Percentiles rank a stretch among this genome's conserved stretches.
phyloP scores from a whole-genome alignment of 352 stramenopile genomes.

The Pythium angustatum region DNA sequence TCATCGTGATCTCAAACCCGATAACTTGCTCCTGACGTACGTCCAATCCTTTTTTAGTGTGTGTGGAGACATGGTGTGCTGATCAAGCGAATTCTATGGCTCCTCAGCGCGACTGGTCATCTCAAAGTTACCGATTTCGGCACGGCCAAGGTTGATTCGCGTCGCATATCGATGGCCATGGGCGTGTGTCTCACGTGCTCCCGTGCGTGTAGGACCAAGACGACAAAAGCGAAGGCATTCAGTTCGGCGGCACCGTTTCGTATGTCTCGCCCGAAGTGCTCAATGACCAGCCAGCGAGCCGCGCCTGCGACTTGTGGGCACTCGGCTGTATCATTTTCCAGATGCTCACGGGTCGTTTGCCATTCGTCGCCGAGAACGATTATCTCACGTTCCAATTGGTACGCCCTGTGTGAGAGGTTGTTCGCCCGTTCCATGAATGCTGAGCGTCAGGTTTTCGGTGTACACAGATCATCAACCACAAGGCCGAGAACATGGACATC shows the following conservation, averaged over 20 bases:
- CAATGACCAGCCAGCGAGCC: conserved; percentile 75
- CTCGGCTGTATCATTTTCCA: conserved; percentile 90
- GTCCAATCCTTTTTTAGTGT: background rate
- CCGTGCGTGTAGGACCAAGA: conserved; percentile 59
- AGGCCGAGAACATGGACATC: conserved; percentile 75
- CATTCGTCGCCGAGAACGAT: conserved; percentile 90
- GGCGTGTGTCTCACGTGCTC: background rate
- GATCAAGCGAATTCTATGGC: background rate
- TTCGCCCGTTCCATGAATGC: background rate
- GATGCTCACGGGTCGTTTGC: conserved; percentile 82
- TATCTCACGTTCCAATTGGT: conserved; percentile 92
- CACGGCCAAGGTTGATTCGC: conserved; percentile 65
- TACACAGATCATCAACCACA: conserved; percentile 77
- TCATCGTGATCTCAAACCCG: conserved; percentile 95
- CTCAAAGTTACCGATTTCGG: conserved; percentile 92
- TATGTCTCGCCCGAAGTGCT: conserved; percentile 93
- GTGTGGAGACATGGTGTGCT: background rate
- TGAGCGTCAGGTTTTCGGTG: background rate
- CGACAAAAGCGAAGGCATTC: conserved; percentile 42
- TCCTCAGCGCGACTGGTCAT: conserved; percentile 65
- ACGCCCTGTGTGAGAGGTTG: too few species aligned
- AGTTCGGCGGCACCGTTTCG: conserved; percentile 89
- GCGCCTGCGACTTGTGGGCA: conserved; percentile 89
- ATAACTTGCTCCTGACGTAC: conserved; percentile 87
- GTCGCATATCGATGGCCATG: background rate